Conservation (phyloP, 2,329 filamentous ascomycete species). For the Cladosporium oxysporum region DNA sequence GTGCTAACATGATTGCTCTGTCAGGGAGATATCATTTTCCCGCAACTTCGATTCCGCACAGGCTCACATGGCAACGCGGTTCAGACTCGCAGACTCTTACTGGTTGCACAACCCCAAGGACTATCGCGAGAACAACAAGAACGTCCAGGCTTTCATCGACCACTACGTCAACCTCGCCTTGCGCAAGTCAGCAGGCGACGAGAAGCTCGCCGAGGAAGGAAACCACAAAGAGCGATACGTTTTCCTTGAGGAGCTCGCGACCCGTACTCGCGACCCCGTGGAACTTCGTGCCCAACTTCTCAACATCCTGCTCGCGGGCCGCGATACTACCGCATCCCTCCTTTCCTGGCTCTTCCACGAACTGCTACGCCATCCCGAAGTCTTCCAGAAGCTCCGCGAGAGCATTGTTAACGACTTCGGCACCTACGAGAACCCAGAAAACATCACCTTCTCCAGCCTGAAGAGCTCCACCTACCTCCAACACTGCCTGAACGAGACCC, state of each 20-base stretch:
- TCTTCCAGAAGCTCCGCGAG: conserved; percentile 51
- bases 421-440: conserved; percentile 43
- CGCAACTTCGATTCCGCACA: conserved; percentile 48
- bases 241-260: conserved; percentile 50
- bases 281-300: conserved; percentile 48
- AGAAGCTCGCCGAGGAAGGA: conserved; percentile 29
- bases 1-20: conserved; percentile 26
- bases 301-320: conserved; percentile 68
- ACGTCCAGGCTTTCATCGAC: conserved; percentile 48
- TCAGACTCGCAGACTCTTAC: conserved; percentile 41
- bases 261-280: conserved; percentile 47
- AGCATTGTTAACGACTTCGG: conserved; percentile 54
- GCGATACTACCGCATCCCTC: conserved; percentile 58
- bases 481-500: conserved; percentile 51
- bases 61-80: conserved; percentile 38
- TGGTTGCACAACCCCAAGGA: conserved; percentile 41
- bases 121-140: conserved; percentile 42
- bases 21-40: conserved; percentile 42
- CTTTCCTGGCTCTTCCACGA: conserved; percentile 57
- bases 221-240: conserved; percentile 44
- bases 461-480: conserved; percentile 70
- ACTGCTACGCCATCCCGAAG: conserved; percentile 52
- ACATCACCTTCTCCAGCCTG: conserved; percentile 59
- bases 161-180: conserved; percentile 50
- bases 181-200: conserved; percentile 30